Conservation (phyloP, 345 rosid genomes). For the Brassica cretica region DNA sequence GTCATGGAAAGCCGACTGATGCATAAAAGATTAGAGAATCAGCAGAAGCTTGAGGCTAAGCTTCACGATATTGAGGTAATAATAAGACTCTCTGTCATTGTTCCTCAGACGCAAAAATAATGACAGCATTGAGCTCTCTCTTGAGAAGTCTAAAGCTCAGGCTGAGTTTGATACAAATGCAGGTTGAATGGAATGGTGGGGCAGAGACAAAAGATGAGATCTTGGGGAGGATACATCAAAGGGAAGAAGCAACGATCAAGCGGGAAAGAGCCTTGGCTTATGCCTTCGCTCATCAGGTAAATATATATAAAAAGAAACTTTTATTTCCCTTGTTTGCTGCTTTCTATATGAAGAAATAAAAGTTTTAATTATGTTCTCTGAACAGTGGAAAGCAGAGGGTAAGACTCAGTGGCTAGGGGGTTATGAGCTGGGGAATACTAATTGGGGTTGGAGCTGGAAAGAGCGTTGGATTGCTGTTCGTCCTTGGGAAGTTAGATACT, state of each 20-base stretch:
- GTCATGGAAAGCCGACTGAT: slow-evolving; percentile 69
- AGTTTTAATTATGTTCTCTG: slow-evolving; percentile 1
- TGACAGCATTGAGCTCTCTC: neutral
- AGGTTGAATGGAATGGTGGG: slow-evolving; percentile 97
- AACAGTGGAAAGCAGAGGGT: slow-evolving; percentile 82
- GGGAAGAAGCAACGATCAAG: slow-evolving; percentile 90
- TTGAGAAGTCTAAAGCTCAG: slow-evolving; percentile 2
- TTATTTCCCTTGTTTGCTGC: slow-evolving; percentile 13
- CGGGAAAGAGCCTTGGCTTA: slow-evolving; percentile 94
- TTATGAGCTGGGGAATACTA: slow-evolving; percentile 67
- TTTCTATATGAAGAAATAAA: neutral
- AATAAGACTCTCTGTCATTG: slow-evolving; percentile 20
- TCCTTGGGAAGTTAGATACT: slow-evolving; percentile 86
- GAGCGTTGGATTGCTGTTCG: slow-evolving; percentile 92
- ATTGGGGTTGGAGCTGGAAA: slow-evolving; percentile 99
- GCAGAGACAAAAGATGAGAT: slow-evolving; percentile 67
- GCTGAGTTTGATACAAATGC: slow-evolving; percentile 35
- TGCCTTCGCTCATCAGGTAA: slow-evolving; percentile 96
- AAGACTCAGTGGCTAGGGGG: slow-evolving; percentile 48
- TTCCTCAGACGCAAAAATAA: neutral
- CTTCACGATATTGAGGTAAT: slow-evolving; percentile 78
- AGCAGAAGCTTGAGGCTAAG: slow-evolving; percentile 89
- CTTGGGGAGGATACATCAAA: slow-evolving; percentile 70
- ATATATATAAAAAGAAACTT: neutral
- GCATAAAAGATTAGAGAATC: slow-evolving; percentile 87